Base-by-base conservation (phyloP, 768 basidiomycete genomes). In the Filobasidium wieringae region DNA sequence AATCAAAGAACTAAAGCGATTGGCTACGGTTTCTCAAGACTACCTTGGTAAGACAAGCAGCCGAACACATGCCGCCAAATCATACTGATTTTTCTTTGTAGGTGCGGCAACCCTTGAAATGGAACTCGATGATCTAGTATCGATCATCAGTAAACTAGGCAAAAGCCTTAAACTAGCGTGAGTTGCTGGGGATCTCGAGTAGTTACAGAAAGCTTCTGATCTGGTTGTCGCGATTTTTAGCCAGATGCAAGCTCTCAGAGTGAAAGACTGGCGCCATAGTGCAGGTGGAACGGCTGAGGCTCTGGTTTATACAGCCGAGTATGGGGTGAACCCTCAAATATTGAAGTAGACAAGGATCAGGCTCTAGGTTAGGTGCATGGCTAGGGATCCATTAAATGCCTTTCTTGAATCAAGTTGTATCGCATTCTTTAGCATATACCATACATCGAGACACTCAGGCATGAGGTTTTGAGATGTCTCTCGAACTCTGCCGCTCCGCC, bases 1-100 rank as follows among this genome's bases (percentile, higher is more conserved):
- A 34, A 57, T 57, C 50, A 47, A 50, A 37, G 56, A 57, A 34
- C 27, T 57, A 11, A 57, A 50, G 49, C 33, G 56, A 17, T 37
- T 57, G 32, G 34, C 33, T 27, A 36, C 29, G 30, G 36, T 31
- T 12, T 12, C 29, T 19, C 47, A 39, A 9, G 56, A 57, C 24
- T 32, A 50, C 49, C 49, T 57, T 1, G 33, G 56, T 57, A 30
- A 57, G 47, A 15, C 19, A 34, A 15, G 17, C 2, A 27, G 45
- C 7, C 19, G 19, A 14, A 37, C 14, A 2, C 2, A 15, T 37
- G 29, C 30, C 32, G 19, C 9, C 12, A 26, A 8, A 14, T 19
- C 4, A 34, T 24, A 17, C 24, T 34, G 12, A 30, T 30, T 9
- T 39, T 24, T 17, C n/a, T 33, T 24, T 40, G 26, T 14, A 56